Base-by-base conservation (phyloP, 2,329 filamentous ascomycete genomes). In the Xylariomycetidae sp. region DNA sequence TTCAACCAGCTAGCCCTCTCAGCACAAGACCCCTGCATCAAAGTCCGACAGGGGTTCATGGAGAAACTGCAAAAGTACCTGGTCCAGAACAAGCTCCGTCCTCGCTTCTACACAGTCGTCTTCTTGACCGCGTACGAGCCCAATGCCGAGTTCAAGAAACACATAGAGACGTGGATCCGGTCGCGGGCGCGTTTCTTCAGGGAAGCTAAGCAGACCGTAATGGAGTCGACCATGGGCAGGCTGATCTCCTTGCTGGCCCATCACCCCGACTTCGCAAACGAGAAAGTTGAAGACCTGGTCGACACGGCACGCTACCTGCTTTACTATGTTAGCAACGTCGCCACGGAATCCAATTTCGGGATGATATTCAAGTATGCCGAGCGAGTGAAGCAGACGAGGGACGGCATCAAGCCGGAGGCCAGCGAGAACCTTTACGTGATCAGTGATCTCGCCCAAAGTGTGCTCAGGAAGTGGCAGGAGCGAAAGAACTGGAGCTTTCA, bases 61-160 rank as follows among this genome's bases (percentile, higher is more conserved):
- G 78, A 80, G 50, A 88, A 89, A 48, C 67, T 98, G 25, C 92
- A 94, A 61, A 95, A 94, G 61, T 90, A 94, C 51, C 74, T 96
- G 4, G 83, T 84, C 8, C 76, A 82, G 33, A 74, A 74, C 35
- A 78, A 72, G 46, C 70, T 94, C 3, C 72, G 77, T 1, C 66
- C 72, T 10, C 79, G 90, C 8, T 98, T 93, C 69, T 92, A 94
- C 58, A 84, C 86, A 0, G 81, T 95, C 25, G 71, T 94, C 5
- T 96, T 95, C 64, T 65, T 96, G 26, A 82, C 88, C 19, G 90
- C 92, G 2, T 95, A 92, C 55, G 92, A 98, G 61, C 92, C 90
- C 0, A 74, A 78, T 23, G 56, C 64, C n/a, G 73, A 76, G 12
- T 74, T 94, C 54, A 85, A 81, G 55, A 77, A 76, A 31, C 77